Evolutionary conservation across 2,329 filamentous ascomycete genomes (phyloP), one percentile per base, ranked within the genome.

Genomic region (Pseudopyrenochaeta lycopersici): DNA sequence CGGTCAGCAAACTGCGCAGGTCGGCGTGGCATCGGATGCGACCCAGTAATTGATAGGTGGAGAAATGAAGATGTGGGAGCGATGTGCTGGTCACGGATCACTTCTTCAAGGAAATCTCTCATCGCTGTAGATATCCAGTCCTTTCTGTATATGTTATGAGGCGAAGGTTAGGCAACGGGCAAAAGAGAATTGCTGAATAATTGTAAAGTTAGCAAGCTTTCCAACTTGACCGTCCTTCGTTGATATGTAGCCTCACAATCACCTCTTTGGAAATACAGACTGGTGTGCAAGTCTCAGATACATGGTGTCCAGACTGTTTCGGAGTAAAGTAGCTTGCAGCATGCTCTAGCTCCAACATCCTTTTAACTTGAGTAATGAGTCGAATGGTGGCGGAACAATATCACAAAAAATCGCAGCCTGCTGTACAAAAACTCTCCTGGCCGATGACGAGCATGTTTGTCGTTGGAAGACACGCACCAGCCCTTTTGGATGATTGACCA

Each of bases 11-110:
- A n/a, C n/a, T n/a, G n/a, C n/a, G n/a, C n/a, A n/a, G n/a, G n/a
- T n/a, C n/a, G n/a, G n/a, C n/a, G n/a, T n/a, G n/a, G n/a, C n/a
- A n/a, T n/a, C n/a, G n/a, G n/a, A n/a, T n/a, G 46, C 17, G 14
- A 23, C 10, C 12, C 44, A 58, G 29, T 46, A 55, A 50, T 20
- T 29, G 9, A 15, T 14, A 12, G 21, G 30, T 38, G 33, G 42
- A 15, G 41, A 36, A 45, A 35, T 36, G 42, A 14, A 18, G 38
- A 27, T 15, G 12, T 27, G 38, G 46, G 20, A 46, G 43, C 20
- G 14, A 51, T 48, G 52, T 55, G 52, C 52, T 48, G 52, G 52
- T 45, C 48, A 48, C 40, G 41, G 41, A 45, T 31, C 44, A 36
- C 27, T 23, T 29, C 21, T 36, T 48, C 31, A 29, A 27, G 23